phyloP scores from a whole-genome alignment of 2,329 filamentous ascomycete species.

The Paramyrothecium sp. region DNA sequence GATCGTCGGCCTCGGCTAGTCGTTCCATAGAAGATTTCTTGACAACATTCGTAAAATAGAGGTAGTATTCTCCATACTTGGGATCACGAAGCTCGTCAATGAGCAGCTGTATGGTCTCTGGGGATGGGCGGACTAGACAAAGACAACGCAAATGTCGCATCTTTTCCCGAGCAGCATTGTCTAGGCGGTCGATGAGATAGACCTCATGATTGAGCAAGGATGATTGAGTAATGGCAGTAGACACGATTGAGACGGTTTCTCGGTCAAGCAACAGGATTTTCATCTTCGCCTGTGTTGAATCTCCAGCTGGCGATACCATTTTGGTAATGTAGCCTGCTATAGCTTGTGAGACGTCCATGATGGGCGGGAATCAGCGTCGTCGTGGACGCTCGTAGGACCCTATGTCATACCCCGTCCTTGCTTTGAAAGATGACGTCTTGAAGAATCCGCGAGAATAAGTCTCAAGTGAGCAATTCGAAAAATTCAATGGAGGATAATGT shows the following conservation, averaged over 20 bases:
- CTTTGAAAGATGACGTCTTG: too few relatives aligned
- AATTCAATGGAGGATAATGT: too few relatives aligned
- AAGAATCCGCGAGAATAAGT: too few relatives aligned
- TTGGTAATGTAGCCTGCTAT: constrained; percentile 94
- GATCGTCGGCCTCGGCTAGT: constrained; percentile 92
- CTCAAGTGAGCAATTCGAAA: too few relatives aligned
- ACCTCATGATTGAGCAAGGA: constrained; percentile 93
- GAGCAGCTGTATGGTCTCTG: constrained; percentile 87
- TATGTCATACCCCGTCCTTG: constrained; percentile 3
- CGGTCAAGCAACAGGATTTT: constrained; percentile 93
- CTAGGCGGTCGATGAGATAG: constrained; percentile 94
- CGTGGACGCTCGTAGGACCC: constrained; percentile 3
- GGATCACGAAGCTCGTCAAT: constrained; percentile 95
- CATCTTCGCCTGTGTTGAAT: constrained; percentile 85
- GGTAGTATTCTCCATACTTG: constrained; percentile 94
- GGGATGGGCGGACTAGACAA: constrained; percentile 87
- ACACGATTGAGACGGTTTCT: constrained; percentile 92
- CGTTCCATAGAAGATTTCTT: constrained; percentile 95
- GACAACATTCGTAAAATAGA: constrained; percentile 97
- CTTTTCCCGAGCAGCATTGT: constrained; percentile 87
- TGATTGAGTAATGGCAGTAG: constrained; percentile 93
- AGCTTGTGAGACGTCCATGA: constrained; percentile 92
- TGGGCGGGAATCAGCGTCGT: constrained; percentile 21
- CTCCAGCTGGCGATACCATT: constrained; percentile 76
- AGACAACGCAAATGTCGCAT: constrained; percentile 96